Percentiles rank a stretch among this genome's conserved stretches.
Conservation (phyloP, 495 filamentous ascomycete genomes). For the Sordaria brevicollis region DNA sequence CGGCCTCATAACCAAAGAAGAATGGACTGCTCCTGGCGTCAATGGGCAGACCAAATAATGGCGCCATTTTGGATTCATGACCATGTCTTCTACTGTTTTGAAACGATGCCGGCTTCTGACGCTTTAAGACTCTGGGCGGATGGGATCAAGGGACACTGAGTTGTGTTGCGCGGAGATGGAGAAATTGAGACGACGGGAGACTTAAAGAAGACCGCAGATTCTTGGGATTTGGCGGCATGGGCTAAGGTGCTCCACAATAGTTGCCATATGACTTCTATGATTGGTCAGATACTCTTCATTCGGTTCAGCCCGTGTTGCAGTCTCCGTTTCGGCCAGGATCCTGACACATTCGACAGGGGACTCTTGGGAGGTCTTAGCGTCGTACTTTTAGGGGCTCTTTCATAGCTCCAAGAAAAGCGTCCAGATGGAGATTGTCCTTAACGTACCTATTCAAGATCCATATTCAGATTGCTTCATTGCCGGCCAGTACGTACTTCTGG, state of each 20-base stretch:
- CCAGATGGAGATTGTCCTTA: neutral
- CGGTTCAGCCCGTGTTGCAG: constrained; percentile 15
- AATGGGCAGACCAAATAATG: neutral
- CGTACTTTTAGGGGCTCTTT: neutral
- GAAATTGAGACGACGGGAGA: neutral
- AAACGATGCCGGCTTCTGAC: neutral
- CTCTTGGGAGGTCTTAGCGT: neutral
- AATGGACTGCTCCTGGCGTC: neutral
- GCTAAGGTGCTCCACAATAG: neutral
- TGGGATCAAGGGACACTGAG: neutral
- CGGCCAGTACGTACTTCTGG: neutral
- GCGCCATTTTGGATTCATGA: neutral
- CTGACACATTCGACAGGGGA: constrained; percentile 10
- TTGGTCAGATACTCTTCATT: neutral
- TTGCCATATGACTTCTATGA: neutral
- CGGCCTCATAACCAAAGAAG: neutral
- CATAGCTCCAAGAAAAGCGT: neutral
- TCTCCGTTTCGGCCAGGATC: constrained; percentile 22
- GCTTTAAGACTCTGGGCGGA: neutral
- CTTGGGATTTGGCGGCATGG: neutral
- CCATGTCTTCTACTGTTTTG: neutral
- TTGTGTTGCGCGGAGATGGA: neutral
- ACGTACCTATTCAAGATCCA: neutral
- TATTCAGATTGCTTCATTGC: neutral
- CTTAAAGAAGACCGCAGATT: neutral